Evolutionary conservation across 2,329 filamentous ascomycete genomes (phyloP), one percentile per base, ranked within the genome.

Genomic region (Pseudofabraea citricarpa): DNA sequence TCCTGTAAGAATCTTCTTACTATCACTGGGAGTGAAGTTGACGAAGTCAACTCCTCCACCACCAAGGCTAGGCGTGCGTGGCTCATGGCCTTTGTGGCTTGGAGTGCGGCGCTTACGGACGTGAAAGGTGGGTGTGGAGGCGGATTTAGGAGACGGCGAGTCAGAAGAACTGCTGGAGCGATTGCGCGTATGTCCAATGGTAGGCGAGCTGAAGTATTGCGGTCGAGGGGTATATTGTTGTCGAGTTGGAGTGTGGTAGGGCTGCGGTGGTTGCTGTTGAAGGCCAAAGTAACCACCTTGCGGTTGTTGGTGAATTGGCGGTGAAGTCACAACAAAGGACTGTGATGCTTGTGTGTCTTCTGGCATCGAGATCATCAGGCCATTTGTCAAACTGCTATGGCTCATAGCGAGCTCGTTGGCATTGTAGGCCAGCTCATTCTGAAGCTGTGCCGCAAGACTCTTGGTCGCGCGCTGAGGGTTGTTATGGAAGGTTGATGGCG

Each of bases 11-110:
- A 98, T 83, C 59, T 85, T 79, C 12, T 76, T 71, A 56, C 82
- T 83, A 63, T 98, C 90, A 39, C 75, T 72, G 1, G 89, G 83
- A 1, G 90, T 96, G 66, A 87, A 95, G 64, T 97, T 97, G 51
- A 95, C 87, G 59, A 97, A 97, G 9, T 78, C 76, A 7, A 77
- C 68, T 3, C 57, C 57, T 3, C 60, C 58, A 3, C 62, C 56
- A 3, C 62, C 56, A 5, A 61, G 53, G 24, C 58, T 57, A 52
- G 36, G 59, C 67, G 4, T 71, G 68, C 9, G 59, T 65, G 6
- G 64, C 41, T 31, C 48, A 45, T 49, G 16, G 24, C 40, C 22
- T 45, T 45, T 35, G 46, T 50, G 13, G 26, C 44, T 37, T n/a
- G 47, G 26, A 15, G 49, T 51, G 22, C 44, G 56, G n/a, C 50